Evolutionary conservation across 2,329 filamentous ascomycete species (phyloP), one percentile per base, ranked within the genome.

Genomic region (Penicillium sp.): DNA sequence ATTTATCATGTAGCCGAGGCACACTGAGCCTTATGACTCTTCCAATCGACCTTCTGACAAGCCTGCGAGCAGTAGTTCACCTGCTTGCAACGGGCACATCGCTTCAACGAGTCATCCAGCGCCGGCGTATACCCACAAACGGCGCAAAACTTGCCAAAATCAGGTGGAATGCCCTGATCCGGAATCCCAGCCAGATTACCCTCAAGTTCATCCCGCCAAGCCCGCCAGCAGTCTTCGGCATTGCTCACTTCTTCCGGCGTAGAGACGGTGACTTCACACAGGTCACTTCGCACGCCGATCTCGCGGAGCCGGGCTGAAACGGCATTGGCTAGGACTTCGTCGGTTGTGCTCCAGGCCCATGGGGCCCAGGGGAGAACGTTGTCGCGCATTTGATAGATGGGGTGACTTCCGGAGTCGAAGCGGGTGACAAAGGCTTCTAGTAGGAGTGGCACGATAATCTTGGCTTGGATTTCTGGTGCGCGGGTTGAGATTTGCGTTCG

Each of bases 381-480:
- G 16, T 14, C 16, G 5, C 11, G 15, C 30, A 42, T 40, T 9
- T 40, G 32, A 3, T 10, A 13, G 18, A 34, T 29, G 1, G 10
- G 12, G 4, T 6, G 1, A 14, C 23, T 16, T 6, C 13, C 20
- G 14, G 30, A 25, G 17, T 39, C 36, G 29, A 39, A 43, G 9
- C 28, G 12, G 15, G 34, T 41, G 26, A 41, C 20, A n/a, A 44
- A 44, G 4, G 37, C 23, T 15, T 41, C 33, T 9, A 41, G 17
- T 9, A 41, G 33, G 9, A 44, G 27, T 9, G 37, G 37, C 2
- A 44, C 34, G 25, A 44, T 44, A 0, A 37, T 15, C 10, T 26
- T 31, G 18, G 41, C 41, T 27, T 44, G 37, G 2, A 17, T 20
- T 0, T 20, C 29, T 1, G 22, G 16, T 9, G 30, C 30, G n/a